Percentiles rank a stretch among this genome's conserved stretches.
These are phyloP conservation scores for Pseudogymnoascus sp. DNA, from an alignment of 2,329 filamentous ascomycete species.

Conservation along the genomic window DNA sequence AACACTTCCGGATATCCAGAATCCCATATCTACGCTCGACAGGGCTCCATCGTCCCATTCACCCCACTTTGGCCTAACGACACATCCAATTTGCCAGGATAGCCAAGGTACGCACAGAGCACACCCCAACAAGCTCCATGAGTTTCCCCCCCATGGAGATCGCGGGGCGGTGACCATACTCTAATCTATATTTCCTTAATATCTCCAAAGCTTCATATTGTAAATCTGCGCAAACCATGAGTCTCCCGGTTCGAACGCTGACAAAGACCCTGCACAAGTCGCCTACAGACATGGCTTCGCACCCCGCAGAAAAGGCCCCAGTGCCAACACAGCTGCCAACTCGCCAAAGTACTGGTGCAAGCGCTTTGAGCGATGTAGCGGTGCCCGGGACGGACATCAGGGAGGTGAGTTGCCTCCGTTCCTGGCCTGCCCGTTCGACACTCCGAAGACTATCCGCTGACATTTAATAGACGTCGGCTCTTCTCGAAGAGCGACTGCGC, in stretches of 20 bases:
- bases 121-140: slow-evolving; percentile 1
- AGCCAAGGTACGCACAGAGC: slow-evolving; percentile 7
- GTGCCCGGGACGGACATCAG: slow-evolving; percentile 25
- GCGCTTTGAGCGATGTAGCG: slow-evolving; percentile 21
- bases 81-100: slow-evolving; percentile 3
- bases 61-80: slow-evolving; percentile 2
- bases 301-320: background rate
- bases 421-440: background rate
- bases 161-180: slow-evolving; percentile 6
- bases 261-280: background rate
- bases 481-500: slow-evolving; percentile 79
- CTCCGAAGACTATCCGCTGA: background rate
- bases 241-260: slow-evolving; percentile 6
- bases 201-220: slow-evolving; percentile 2
- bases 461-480: slow-evolving; percentile 58
- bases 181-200: background rate
- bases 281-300: background rate
- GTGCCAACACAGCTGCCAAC: slow-evolving; percentile 17
- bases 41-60: background rate
- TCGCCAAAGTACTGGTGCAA: slow-evolving; percentile 21
- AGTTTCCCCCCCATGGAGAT: background rate
- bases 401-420: slow-evolving; percentile 21
- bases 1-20: background rate
- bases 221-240: background rate
- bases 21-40: background rate